Percentiles rank a stretch among this genome's conserved stretches.
Conservation (phyloP, 345 rosid species). For the Corymbia maculata region DNA sequence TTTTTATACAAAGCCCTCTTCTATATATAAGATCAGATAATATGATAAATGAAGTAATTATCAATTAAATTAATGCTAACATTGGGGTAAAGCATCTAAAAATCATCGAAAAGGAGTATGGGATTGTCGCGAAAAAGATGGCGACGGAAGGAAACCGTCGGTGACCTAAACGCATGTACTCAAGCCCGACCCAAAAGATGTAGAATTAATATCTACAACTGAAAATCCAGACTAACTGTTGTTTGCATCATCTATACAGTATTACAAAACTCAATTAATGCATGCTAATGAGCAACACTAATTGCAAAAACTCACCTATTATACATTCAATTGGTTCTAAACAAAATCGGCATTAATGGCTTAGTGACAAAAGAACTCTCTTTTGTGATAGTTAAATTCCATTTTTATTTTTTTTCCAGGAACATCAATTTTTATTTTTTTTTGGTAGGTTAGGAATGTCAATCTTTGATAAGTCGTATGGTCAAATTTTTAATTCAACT, state of each 20-base stretch:
- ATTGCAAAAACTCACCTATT: background rate
- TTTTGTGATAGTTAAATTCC: background rate
- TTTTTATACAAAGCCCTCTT: background rate
- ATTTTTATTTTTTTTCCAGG: background rate
- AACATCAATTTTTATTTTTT: background rate
- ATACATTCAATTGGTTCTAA: background rate
- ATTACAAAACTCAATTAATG: background rate
- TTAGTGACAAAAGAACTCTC: background rate
- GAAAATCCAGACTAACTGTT: background rate
- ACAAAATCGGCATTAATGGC: background rate
- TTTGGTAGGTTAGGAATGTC: no score
- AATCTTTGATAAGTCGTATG: background rate
- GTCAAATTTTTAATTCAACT: background rate
- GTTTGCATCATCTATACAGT: background rate
- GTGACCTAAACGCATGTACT: background rate
- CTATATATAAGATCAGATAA: background rate
- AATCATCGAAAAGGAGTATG: background rate
- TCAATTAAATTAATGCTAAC: background rate
- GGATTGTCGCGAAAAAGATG: background rate
- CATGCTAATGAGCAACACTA: background rate
- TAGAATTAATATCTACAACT: background rate
- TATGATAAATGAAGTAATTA: background rate
- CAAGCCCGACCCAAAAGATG: background rate
- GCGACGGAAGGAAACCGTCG: background rate
- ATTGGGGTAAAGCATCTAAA: background rate